Conservation (phyloP, 2,329 filamentous ascomycete genomes). For the Cordyceps cicadae region DNA sequence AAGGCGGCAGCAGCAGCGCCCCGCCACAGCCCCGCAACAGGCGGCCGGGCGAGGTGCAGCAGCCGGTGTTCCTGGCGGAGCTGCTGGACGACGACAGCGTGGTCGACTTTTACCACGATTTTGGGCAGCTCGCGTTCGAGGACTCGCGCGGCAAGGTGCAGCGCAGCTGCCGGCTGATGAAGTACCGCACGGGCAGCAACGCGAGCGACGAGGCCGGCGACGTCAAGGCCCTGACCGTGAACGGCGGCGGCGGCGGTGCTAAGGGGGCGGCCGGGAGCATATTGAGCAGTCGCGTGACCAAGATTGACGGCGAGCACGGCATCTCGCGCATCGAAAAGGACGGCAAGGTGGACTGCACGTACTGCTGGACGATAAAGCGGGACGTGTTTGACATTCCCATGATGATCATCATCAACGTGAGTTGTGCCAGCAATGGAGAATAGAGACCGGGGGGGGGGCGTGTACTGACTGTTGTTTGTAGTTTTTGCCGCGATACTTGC, state of each 20-base stretch:
- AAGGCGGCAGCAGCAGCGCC: slow-evolving; percentile 23
- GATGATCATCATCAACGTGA: slow-evolving; percentile 96
- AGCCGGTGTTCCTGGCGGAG: slow-evolving; percentile 85
- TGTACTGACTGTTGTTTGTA: slow-evolving; percentile 19
- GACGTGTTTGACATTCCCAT: slow-evolving; percentile 98
- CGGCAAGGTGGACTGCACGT: slow-evolving; percentile 88
- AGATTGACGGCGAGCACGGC: slow-evolving; percentile 64
- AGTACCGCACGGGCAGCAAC: slow-evolving; percentile 73
- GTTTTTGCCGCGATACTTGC: slow-evolving; percentile 54
- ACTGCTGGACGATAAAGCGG: slow-evolving; percentile 93
- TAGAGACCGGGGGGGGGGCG: not conserved
- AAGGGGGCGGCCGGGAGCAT: slow-evolving; percentile 38
- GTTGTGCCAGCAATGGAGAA: slow-evolving; percentile 29
- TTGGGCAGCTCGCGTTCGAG: slow-evolving; percentile 83
- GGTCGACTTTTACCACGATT: slow-evolving; percentile 93
- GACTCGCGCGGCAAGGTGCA: slow-evolving; percentile 81
- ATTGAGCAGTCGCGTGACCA: slow-evolving; percentile 51
- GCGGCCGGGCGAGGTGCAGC: slow-evolving; percentile 43
- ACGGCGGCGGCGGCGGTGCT: slow-evolving; percentile 33
- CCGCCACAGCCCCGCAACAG: slow-evolving; percentile 33
- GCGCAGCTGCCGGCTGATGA: slow-evolving; percentile 75
- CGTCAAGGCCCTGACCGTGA: slow-evolving; percentile 34
- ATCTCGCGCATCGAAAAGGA: slow-evolving; percentile 78
- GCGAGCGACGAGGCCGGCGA: slow-evolving; percentile 50
- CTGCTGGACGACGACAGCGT: slow-evolving; percentile 89